Evolutionary conservation across 352 stramenopile species (phyloP), one percentile per base, ranked within the genome.

Genomic region (Saprolegnia diclina): DNA sequence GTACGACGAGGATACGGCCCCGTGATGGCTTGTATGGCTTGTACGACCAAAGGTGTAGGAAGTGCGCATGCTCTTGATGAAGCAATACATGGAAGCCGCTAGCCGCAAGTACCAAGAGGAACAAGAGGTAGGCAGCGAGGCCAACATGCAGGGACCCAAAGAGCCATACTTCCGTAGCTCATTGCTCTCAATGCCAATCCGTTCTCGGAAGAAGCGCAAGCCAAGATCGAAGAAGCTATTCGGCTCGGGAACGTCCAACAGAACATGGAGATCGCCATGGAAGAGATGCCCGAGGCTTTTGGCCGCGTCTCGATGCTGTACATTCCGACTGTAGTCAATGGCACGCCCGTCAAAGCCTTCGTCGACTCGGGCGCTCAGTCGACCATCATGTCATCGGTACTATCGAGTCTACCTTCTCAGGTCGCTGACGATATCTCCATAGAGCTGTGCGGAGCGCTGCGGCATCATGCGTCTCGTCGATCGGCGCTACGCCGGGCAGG

Each of bases 311-410:
- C 81, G 50, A 96, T 97, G 90, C 79, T 97, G 40, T 97, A 96
- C 72, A 91, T 95, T 44, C 76, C 80, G 18, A 92, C 85, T 38
- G 82, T 91, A 64, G 87, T 95, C 4, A 95, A 95, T 57, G 81
- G 81, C 18, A 83, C 65, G 13, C 79, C 86, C 45, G 84, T 96
- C 16, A 96, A 96, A 68, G 85, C 89, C n/a, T 97, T 96, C 56
- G 87, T 97, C 14, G 90, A 97, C 66, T 95, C 85, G 0, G 90
- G 90, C 29, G 90, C 90, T 11, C 90, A 97, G 71, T 95, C 81
- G 21, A 96, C 89, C 18, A 96, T 97, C 76, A 97, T 97, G 89
- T 96, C 88, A 6, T 92, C 83, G 62, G 87, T 94, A 74, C 55
- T 72, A 74, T 54, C 46, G n/a, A n/a, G n/a, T n/a, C n/a, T n/a